phyloP scores from a whole-genome alignment of 208 protist species.

The Leishmania arabica region DNA sequence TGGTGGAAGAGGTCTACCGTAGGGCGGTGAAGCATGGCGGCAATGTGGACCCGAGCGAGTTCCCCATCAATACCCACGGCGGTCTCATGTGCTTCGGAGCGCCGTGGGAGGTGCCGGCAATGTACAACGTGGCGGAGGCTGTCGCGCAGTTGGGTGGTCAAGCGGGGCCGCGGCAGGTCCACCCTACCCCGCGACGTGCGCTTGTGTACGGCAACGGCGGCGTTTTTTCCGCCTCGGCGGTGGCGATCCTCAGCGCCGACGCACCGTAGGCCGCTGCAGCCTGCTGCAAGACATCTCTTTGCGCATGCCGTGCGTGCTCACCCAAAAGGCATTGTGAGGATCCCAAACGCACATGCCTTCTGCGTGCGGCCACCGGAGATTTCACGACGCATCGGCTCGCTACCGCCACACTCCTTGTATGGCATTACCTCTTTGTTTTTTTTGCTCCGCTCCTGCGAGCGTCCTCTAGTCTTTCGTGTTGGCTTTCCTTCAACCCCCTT shows the following conservation, averaged over 20 bases:
- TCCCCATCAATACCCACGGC: constrained; percentile 82
- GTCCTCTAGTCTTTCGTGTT: background rate
- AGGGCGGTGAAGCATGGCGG: constrained; percentile 29
- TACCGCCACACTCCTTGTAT: background rate
- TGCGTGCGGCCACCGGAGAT: background rate
- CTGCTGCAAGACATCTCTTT: background rate
- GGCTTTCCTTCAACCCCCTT: background rate
- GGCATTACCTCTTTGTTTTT: background rate
- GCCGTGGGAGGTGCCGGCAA: constrained; percentile 78
- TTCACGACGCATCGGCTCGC: background rate
- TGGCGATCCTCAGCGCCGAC: constrained; percentile 74
- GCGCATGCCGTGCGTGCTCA: too few relatives aligned
- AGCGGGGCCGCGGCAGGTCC: constrained; percentile 55
- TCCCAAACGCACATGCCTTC: background rate
- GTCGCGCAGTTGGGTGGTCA: constrained; percentile 51
- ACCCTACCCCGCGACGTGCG: constrained; percentile 48
- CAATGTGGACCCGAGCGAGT: constrained; percentile 33
- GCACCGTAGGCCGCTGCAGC: constrained; percentile 15
- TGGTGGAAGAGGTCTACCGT: constrained; percentile 56
- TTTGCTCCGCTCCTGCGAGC: background rate
- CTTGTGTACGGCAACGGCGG: constrained; percentile 92
- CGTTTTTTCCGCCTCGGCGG: constrained; percentile 77
- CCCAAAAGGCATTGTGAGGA: background rate
- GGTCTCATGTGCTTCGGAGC: constrained; percentile 79
- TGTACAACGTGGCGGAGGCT: constrained; percentile 79